Base-by-base conservation (phyloP, 305 asterid species). In the Euphrasia arctica region DNA sequence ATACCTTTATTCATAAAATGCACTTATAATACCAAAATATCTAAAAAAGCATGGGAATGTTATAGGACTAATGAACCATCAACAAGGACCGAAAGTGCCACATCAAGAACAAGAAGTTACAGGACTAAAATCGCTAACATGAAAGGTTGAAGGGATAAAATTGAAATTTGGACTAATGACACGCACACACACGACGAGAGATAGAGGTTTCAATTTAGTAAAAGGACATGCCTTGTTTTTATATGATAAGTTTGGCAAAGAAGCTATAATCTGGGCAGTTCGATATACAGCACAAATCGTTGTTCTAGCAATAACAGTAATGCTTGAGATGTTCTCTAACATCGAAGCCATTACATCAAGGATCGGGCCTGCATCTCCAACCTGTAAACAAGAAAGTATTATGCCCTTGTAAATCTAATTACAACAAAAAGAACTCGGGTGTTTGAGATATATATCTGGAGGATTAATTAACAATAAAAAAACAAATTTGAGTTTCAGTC, bases 361-460 rank as follows among this genome's bases (percentile, higher is more conserved):
- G 71, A 89, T 89, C 31, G 78, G 81, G 59, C 89, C 88, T 15
- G 95, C 95, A 77, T 89, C 97, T 74, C 95, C 97, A 12, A 89
- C 92, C 96, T 88, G 75, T 75, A 13, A 39, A 79, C 69, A 68
- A 8, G 48, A 12, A 29, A 64, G 49, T 41, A 41, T 50, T 48
- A 45, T 11, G 51, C 14, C 51, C 14, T n/a, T 48, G 52, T 48
- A 48, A 10, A 5, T 50, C 15, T 7, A 50, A 49, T 13, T 13
- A 14, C 27, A 13, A 49, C 27, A 12, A 49, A 36, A 15, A 13
- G 4, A 49, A 49, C 14, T 13, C 54, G 13, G 54, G 13, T 49
- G 54, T 1, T n/a, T 48, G 58, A 54, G 64, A 60, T 4, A 50
- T 4, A 60, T 14, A 39, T 10, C 27, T 25, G 61, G 11, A 49